Conservation (phyloP, 2,329 filamentous ascomycete genomes). For the Purpureocillium takamizusanense region DNA sequence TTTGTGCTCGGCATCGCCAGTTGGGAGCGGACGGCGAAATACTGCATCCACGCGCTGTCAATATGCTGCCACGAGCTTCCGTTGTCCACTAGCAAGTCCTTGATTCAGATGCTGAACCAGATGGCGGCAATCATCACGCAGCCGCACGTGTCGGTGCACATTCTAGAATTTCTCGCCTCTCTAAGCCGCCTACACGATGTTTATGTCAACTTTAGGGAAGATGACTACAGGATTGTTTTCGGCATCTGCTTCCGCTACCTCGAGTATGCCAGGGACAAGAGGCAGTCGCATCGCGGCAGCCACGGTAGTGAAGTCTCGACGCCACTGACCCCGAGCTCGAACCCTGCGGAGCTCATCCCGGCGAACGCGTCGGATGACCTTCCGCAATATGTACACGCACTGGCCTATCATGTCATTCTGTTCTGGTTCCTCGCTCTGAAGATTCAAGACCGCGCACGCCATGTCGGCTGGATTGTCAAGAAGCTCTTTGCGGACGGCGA, state of each 20-base stretch:
- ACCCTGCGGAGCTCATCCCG: conserved; percentile 11
- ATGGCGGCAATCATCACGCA: conserved; percentile 97
- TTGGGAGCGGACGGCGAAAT: conserved; percentile 80
- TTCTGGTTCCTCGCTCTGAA: conserved; percentile 95
- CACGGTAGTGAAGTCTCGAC: conserved; percentile 32
- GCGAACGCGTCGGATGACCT: conserved; percentile 55
- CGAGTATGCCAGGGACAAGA: conserved; percentile 71
- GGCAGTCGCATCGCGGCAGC: conserved; percentile 36
- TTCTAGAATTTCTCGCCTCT: conserved; percentile 88
- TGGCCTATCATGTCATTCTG: conserved; percentile 90
- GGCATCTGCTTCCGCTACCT: conserved; percentile 92
- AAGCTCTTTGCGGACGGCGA: conserved; percentile 73
- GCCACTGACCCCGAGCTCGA: conserved; percentile 11
- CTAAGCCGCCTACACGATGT: conserved; percentile 77
- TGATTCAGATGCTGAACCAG: conserved; percentile 80
- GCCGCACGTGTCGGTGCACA: conserved; percentile 83
- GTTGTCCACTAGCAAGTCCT: conserved; percentile 72
- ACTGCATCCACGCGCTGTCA: conserved; percentile 88
- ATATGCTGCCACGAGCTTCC: conserved; percentile 94
- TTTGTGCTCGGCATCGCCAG: conserved; percentile 79
- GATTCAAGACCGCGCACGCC: conserved; percentile 69
- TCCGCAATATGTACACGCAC: conserved; percentile 85
- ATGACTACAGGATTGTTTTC: conserved; percentile 90
- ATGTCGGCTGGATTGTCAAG: conserved; percentile 85
- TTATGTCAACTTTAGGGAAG: conserved; percentile 80